Base-by-base conservation (phyloP, 2,329 filamentous ascomycete genomes). In the Ceratocystis ficicola region DNA sequence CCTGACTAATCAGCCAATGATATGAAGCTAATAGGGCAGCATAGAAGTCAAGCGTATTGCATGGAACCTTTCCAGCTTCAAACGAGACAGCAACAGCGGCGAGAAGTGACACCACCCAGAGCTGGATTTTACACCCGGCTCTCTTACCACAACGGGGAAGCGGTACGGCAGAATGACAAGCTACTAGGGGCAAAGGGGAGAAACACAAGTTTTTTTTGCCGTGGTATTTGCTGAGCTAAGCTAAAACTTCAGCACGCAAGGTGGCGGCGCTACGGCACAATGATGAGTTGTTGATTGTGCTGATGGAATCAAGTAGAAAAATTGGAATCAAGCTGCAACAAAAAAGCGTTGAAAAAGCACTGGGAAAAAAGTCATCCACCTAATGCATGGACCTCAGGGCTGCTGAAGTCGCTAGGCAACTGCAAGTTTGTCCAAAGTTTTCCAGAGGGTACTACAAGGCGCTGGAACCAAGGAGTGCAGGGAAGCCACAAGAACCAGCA, bases 1-100 rank as follows among this genome's bases (percentile, higher is more conserved):
- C 66, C 48, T 65, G 66, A 32, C 46, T 57, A 64, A 36, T 46
- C 44, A 55, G 44, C 66, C 66, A 67, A 67, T 67, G 63, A 67
- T 22, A 65, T 59, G 32, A n/a, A 28, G 36, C 44, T 48, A 55
- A 60, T 25, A 55, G 25, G 32, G n/a, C 36, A 62, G 41, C 59
- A 46, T 67, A 44, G 66, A 67, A 67, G 52, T 44, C 46, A 59
- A 67, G 30, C 57, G 66, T 48, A 65, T 48, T 67, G 52, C 32
- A 67, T 67, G 59, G 66, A 67, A 67, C 17, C 66, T 46, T 59
- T 59, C 55, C 55, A n/a, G 55, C 25, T 59, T 36, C 28, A 20
- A n/a, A 32, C 36, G 36, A 30, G 25, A 59, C 55, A 59, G 32
- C 28, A 30, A 30, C 32, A 30, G 36, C 12, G 20, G 12, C 7